These are phyloP conservation scores for Coniosporium tulheliwenetii DNA, from an alignment of 2,329 filamentous ascomycete genomes.

Conservation along the genomic window DNA sequence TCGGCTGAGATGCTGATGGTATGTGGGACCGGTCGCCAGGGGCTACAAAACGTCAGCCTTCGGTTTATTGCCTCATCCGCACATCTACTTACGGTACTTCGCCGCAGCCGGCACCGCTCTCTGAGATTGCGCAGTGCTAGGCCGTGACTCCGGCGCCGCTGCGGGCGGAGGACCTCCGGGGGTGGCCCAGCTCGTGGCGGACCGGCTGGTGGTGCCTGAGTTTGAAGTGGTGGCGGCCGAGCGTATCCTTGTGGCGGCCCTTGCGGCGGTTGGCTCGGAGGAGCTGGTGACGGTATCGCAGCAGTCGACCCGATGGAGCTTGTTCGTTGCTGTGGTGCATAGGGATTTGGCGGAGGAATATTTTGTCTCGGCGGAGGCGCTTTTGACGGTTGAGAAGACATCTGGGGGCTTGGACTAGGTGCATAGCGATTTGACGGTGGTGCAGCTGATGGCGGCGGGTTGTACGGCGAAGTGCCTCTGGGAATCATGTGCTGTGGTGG, in stretches of 20 bases:
- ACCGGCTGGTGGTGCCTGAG: constrained; percentile 27
- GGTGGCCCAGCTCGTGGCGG: constrained; percentile 28
- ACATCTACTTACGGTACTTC: constrained; percentile 49
- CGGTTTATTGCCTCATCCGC: background rate
- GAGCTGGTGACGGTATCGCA: constrained; percentile 4
- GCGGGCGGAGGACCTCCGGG: constrained; percentile 19
- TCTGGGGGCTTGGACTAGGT: constrained; percentile 42
- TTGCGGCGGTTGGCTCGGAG: constrained; percentile 10
- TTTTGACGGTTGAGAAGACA: constrained; percentile 19
- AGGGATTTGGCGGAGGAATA: constrained; percentile 26
- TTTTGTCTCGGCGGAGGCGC: constrained; percentile 26
- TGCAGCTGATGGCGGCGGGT: constrained; percentile 54
- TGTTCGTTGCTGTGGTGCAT: constrained; percentile 21
- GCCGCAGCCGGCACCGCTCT: constrained; percentile 33
- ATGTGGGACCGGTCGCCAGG: constrained; percentile 85
- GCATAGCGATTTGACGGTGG: constrained; percentile 66
- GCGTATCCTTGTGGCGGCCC: constrained; percentile 20
- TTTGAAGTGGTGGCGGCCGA: constrained; percentile 21
- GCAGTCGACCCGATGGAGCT: constrained; percentile 27
- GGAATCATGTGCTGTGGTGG: constrained; percentile 43
- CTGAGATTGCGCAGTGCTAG: constrained; percentile 34
- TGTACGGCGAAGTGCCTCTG: constrained; percentile 73
- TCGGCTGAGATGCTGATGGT: constrained; percentile 53
- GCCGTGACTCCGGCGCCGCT: constrained; percentile 20
- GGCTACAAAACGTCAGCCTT: constrained; percentile 21